Conservation (phyloP, 257 asterid species). For the Ballota nigra region DNA sequence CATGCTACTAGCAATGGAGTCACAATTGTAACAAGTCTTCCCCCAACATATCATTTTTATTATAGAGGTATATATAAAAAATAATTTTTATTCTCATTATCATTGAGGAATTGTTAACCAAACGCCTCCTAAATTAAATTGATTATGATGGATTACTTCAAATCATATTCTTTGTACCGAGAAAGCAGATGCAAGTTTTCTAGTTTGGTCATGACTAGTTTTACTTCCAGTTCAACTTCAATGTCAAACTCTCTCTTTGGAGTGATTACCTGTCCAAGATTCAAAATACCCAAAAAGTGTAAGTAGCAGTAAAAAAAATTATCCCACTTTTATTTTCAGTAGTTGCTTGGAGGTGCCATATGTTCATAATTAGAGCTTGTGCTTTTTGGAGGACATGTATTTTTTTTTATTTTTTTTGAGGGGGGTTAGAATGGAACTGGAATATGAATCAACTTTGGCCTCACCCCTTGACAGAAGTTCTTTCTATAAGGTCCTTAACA, state of each 20-base stretch:
- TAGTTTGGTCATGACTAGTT: not conserved
- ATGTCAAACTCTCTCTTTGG: not conserved
- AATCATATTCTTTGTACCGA: not conserved
- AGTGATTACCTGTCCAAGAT: not conserved
- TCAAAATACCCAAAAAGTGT: not conserved
- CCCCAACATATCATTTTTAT: too few relatives aligned
- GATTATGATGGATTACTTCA: not conserved
- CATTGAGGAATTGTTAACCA: too few relatives aligned
- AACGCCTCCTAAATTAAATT: too few relatives aligned
- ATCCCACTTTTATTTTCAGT: not conserved
- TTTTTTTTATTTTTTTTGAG: not conserved
- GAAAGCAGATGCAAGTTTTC: not conserved
- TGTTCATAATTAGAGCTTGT: not conserved
- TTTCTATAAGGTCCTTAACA: not conserved
- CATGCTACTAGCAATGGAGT: too few relatives aligned
- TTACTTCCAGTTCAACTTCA: not conserved
- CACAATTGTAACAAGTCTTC: too few relatives aligned
- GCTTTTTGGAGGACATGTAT: not conserved
- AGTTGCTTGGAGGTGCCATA: not conserved
- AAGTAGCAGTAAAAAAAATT: not conserved
- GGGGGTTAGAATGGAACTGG: too few relatives aligned
- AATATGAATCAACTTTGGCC: not conserved
- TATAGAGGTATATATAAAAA: too few relatives aligned
- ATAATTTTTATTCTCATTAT: too few relatives aligned
- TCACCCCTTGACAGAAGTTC: not conserved